Evolutionary conservation across 805 yeast genomes (phyloP).

Genomic region (Schwanniomyces pseudopolymorphus): DNA sequence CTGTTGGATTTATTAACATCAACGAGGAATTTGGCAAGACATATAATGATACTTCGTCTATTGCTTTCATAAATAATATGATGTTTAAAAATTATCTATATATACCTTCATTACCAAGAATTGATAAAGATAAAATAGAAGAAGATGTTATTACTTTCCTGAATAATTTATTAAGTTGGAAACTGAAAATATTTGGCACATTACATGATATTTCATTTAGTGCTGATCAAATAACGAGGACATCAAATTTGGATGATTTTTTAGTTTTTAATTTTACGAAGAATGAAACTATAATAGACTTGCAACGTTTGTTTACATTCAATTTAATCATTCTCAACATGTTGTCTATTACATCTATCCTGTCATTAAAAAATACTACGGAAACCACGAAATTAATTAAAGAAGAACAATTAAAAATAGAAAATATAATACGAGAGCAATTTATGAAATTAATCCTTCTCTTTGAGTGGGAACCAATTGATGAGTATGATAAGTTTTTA

Average conservation of each 20-base stretch:
- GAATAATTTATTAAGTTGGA: slow-evolving; percentile 15
- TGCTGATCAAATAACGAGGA: neutral
- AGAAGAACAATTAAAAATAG: slow-evolving; percentile 19
- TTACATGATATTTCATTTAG: slow-evolving; percentile 1
- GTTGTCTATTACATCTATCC: slow-evolving; percentile 8
- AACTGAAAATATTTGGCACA: slow-evolving; percentile 5
- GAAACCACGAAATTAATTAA: neutral
- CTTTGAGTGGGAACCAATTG: neutral
- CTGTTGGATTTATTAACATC: slow-evolving; percentile 23
- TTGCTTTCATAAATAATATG: slow-evolving; percentile 19
- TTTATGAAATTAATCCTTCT: slow-evolving; percentile 18
- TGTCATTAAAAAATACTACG: slow-evolving; percentile 4
- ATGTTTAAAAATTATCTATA: slow-evolving; percentile 19
- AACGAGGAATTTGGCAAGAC: slow-evolving; percentile 5
- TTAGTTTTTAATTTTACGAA: slow-evolving; percentile 16
- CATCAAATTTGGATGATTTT: slow-evolving; percentile 3
- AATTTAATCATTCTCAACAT: slow-evolving; percentile 19
- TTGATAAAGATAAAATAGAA: slow-evolving; percentile 5
- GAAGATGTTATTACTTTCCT: slow-evolving; percentile 11
- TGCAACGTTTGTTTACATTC: slow-evolving; percentile 22
- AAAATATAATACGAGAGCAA: slow-evolving; percentile 13
- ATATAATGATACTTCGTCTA: slow-evolving; percentile 15
- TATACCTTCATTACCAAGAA: slow-evolving; percentile 20
- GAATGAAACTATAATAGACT: slow-evolving; percentile 12
- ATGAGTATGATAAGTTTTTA: slow-evolving; percentile 13